A percentile compares a stretch with the other conserved stretches of the same genome.
These are phyloP conservation scores for Trichophyton simii DNA, from an alignment of 2,329 filamentous ascomycete genomes.

Conservation along the genomic window DNA sequence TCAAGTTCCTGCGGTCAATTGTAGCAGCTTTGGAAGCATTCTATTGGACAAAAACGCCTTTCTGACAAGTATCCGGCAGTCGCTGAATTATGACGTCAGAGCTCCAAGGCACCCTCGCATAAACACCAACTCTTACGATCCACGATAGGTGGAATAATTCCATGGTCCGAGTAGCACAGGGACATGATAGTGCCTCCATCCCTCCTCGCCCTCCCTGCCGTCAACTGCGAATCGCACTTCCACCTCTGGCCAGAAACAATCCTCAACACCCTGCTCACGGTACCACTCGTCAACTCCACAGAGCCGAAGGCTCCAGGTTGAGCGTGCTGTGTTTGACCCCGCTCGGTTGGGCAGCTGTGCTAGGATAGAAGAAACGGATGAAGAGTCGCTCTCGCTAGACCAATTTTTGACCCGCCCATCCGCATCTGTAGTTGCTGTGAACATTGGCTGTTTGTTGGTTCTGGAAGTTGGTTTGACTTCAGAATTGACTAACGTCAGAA, in stretches of 20 bases:
- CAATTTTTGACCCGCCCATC: slow-evolving; percentile 37
- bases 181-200: slow-evolving; percentile 40
- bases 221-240: slow-evolving; percentile 40
- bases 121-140: slow-evolving; percentile 24
- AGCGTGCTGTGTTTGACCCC: slow-evolving; percentile 23
- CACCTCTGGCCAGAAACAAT: slow-evolving; percentile 40
- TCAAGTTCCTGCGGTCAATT: not conserved
- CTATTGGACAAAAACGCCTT: too few species aligned
- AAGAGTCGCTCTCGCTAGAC: slow-evolving; percentile 17
- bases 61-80: too few species aligned
- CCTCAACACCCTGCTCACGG: slow-evolving; percentile 31
- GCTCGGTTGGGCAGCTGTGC: not conserved
- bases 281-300: slow-evolving; percentile 36
- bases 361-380: slow-evolving; percentile 15
- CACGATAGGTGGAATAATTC: slow-evolving; percentile 41
- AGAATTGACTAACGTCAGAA: slow-evolving; percentile 46
- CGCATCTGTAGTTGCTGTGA: slow-evolving; percentile 31
- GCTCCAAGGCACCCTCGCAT: not conserved
- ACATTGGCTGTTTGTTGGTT: slow-evolving; percentile 17
- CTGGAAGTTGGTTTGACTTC: slow-evolving; percentile 15
- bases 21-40: too few species aligned
- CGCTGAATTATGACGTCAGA: too few species aligned
- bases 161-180: slow-evolving; percentile 39
- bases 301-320: slow-evolving; percentile 36
- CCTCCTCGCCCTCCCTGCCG: slow-evolving; percentile 30